Evolutionary conservation across 768 basidiomycete species (phyloP).

Genomic region (Trametes maxima): DNA sequence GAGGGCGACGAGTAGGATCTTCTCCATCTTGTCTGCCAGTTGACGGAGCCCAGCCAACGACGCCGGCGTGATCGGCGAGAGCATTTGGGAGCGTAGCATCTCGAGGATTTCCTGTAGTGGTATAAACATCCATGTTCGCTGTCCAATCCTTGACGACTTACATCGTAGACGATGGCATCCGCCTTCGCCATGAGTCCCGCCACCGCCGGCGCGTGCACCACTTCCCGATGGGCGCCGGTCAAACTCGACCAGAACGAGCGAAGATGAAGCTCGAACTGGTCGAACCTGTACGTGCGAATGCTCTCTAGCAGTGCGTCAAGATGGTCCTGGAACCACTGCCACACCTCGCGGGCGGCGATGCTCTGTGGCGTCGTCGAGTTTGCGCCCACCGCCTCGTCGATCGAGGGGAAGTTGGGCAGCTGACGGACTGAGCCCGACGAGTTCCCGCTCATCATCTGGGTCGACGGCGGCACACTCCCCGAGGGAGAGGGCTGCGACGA

Average conservation of each 20-base stretch:
- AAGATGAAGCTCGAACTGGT: conserved; percentile 87
- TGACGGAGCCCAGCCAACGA: conserved; percentile 75
- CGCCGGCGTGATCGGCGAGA: conserved; percentile 69
- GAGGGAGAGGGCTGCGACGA: conserved; percentile 55
- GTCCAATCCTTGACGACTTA: conserved; percentile 45
- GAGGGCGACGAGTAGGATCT: conserved; percentile 78
- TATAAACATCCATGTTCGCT: conserved; percentile 14
- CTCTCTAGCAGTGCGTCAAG: conserved; percentile 80
- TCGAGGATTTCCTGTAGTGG: conserved; percentile 79
- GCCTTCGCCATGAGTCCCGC: conserved; percentile 88
- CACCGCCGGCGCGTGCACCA: conserved; percentile 87
- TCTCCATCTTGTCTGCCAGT: conserved; percentile 90
- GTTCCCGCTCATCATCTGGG: conserved; percentile 50
- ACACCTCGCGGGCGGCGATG: conserved; percentile 82
- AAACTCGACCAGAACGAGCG: conserved; percentile 84
- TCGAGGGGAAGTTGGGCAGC: conserved; percentile 78
- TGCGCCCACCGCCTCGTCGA: conserved; percentile 81
- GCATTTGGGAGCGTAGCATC: conserved; percentile 80
- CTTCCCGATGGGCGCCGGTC: conserved; percentile 75
- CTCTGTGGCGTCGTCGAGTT: conserved; percentile 76
- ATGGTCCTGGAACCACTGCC: conserved; percentile 93
- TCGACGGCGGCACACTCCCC: conserved; percentile 42
- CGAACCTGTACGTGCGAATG: conserved; percentile 77
- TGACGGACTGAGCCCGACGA: conserved; percentile 69
- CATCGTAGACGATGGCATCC: conserved; percentile 89